Evolutionary conservation across 208 protist genomes (phyloP), one percentile per base, ranked within the genome.

Genomic region (Trypanosoma scelopori): DNA sequence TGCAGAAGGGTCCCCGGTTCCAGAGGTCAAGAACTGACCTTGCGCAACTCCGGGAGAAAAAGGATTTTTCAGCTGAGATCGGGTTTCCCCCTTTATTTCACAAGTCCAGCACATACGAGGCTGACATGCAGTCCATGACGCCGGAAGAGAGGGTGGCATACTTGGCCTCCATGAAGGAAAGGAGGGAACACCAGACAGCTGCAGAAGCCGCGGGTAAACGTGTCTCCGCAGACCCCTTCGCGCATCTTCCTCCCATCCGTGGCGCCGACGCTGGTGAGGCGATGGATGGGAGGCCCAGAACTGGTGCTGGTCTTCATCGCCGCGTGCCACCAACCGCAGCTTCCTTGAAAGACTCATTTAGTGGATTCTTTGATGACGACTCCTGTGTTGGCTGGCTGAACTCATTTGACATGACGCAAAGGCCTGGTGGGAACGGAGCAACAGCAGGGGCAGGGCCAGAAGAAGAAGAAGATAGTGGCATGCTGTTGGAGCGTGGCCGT

Each of bases 181-280:
- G 16, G 27, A 35, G 23, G 1, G 43, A n/a, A n/a, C n/a, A n/a
- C n/a, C n/a, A n/a, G n/a, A n/a, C n/a, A n/a, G n/a, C n/a, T n/a
- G n/a, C n/a, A n/a, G n/a, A 6, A 23, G 46, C 20, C 18, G 23
- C 3, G 13, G 32, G 23, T 25, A 27, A 6, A 53, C 7, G 25
- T 35, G 23, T 18, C 16, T 30, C 49, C 16, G 5, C 18, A n/a
- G 49, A 32, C 32, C 15, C 23, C 32, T 53, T 30, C 32, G 23
- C 49, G 32, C 13, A 35, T 53, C 49, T 53, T 53, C 49, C 39
- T 46, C 55, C 55, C 28, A 13, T 37, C 22, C 11, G 16, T 32
- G 55, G 35, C 16, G 4, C 23, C 6, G 49, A 53, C 32, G 23
- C 25, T 3, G 49, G 49, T n/a, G 15, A 27, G 41, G 55, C 55